Conservation (phyloP, 202 grass and related monocot genomes). For the Digitaria exilis region DNA sequence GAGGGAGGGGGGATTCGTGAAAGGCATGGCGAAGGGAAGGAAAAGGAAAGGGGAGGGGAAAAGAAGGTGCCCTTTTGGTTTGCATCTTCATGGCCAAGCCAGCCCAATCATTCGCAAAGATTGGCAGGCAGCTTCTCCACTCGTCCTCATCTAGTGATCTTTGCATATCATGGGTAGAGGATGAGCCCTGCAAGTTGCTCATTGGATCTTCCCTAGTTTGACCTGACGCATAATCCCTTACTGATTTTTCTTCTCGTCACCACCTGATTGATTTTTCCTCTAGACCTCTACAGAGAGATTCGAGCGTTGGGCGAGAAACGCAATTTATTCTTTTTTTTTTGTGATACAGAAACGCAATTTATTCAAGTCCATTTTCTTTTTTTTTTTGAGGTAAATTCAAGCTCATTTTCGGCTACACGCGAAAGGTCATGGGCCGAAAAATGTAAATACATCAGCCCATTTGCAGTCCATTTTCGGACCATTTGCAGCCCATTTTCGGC, state of each 20-base stretch:
- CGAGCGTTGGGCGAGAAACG: no score
- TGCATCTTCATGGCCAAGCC: conserved; percentile 13
- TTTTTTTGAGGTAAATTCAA: no score
- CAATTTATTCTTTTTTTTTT: no score
- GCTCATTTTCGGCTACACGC: no score
- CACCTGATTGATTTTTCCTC: no score
- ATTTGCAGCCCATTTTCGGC: not conserved
- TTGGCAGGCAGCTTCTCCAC: conserved; percentile 26
- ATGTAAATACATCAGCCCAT: no score
- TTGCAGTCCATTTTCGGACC: no score
- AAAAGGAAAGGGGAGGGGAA: conserved; percentile 1
- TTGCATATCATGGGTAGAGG: conserved; percentile 31
- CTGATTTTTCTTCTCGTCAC: not conserved
- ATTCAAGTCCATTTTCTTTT: not conserved
- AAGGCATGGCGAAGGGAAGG: not conserved
- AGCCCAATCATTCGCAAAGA: conserved; percentile 12
- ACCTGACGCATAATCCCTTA: not conserved
- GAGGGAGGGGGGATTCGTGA: conserved; percentile 23
- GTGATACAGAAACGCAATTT: not conserved
- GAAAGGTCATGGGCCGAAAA: no score
- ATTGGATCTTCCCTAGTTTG: not conserved
- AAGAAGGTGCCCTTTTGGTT: conserved; percentile 28
- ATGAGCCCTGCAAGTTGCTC: conserved; percentile 36
- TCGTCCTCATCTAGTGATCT: conserved; percentile 26
- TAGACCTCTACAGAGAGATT: no score